Evolutionary conservation across 345 rosid species (phyloP).

Genomic region (Eucalyptus dawsonii): DNA sequence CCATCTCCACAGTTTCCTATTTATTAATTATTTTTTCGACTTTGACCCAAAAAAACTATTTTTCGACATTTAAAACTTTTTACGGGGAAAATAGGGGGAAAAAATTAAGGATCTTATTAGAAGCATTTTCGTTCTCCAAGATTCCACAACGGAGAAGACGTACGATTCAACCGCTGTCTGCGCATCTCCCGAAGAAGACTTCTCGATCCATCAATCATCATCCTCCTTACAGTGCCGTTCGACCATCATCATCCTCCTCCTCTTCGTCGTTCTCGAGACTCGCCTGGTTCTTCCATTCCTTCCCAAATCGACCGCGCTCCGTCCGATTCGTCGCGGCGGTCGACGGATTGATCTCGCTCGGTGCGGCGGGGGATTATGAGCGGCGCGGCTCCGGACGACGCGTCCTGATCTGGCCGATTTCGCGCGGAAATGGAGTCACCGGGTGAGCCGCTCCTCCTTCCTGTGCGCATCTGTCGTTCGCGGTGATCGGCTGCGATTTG

Average conservation of each 20-base stretch:
- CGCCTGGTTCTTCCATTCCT: not conserved
- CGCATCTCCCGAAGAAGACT: not conserved
- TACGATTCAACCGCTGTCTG: not conserved
- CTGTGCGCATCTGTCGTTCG: not conserved
- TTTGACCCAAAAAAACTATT: accelerated
- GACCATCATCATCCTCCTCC: not conserved
- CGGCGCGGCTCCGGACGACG: not conserved
- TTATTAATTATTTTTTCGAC: too few species aligned
- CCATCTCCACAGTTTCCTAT: not conserved
- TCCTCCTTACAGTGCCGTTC: not conserved
- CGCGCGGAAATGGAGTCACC: slow-evolving; percentile 49
- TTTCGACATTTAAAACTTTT: not conserved
- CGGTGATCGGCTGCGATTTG: not conserved
- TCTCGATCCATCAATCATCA: not conserved
- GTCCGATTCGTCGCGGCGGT: too few species aligned
- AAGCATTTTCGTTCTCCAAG: not conserved
- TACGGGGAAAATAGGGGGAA: not conserved
- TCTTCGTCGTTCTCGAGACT: not conserved
- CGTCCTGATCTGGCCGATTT: not conserved
- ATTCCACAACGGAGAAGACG: not conserved
- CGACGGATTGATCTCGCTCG: not conserved
- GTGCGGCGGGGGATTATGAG: not conserved
- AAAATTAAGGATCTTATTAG: not conserved
- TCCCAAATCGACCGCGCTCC: not conserved
- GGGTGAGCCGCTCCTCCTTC: slow-evolving; percentile 9